A percentile compares a stretch with the other conserved stretches of the same genome.
These are phyloP conservation scores for Vigna hirtella DNA, from an alignment of 306 rosid genomes.

Conservation along the genomic window DNA sequence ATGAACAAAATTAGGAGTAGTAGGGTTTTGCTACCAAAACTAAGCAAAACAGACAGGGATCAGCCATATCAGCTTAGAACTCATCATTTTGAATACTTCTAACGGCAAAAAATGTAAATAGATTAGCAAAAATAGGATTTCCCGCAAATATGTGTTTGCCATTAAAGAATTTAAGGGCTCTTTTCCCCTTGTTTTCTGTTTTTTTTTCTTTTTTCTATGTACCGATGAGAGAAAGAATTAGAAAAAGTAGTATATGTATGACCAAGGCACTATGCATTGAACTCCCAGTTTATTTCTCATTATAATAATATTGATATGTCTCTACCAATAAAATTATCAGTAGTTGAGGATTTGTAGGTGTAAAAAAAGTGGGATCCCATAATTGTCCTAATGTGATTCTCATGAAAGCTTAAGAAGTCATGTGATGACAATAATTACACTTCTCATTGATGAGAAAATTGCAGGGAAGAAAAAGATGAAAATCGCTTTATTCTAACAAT, in stretches of 20 bases:
- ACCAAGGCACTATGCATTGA: constrained; percentile 54
- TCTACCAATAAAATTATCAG: constrained; percentile 43
- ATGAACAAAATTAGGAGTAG: constrained; percentile 58
- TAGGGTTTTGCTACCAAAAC: constrained; percentile 69
- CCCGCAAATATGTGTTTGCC: constrained; percentile 42
- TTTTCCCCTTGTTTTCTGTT: constrained; percentile 25
- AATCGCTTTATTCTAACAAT: constrained; percentile 51
- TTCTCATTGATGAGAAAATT: constrained; percentile 61
- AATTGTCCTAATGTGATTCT: constrained; percentile 78
- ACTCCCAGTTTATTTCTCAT: constrained; percentile 47
- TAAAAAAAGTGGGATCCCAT: constrained; percentile 66
- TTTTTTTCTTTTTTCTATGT: constrained; percentile 36
- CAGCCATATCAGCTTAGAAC: constrained; percentile 80
- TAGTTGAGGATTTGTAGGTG: constrained; percentile 55
- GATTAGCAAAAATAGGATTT: constrained; percentile 35
- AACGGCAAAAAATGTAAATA: constrained; percentile 45
- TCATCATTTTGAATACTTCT: constrained; percentile 81
- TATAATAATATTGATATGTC: constrained; percentile 36
- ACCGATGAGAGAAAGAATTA: constrained; percentile 47
- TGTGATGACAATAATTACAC: constrained; percentile 92
- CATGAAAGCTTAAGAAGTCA: constrained; percentile 82
- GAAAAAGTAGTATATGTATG: constrained; percentile 43
- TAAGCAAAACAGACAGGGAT: constrained; percentile 74
- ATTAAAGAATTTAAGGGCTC: constrained; percentile 38
- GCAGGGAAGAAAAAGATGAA: constrained; percentile 41